A percentile compares a stretch with the other conserved stretches of the same genome.
Evolutionary conservation across 1,284 basidiomycete genomes (phyloP).

Genomic region (Heliocybe sulcata): DNA sequence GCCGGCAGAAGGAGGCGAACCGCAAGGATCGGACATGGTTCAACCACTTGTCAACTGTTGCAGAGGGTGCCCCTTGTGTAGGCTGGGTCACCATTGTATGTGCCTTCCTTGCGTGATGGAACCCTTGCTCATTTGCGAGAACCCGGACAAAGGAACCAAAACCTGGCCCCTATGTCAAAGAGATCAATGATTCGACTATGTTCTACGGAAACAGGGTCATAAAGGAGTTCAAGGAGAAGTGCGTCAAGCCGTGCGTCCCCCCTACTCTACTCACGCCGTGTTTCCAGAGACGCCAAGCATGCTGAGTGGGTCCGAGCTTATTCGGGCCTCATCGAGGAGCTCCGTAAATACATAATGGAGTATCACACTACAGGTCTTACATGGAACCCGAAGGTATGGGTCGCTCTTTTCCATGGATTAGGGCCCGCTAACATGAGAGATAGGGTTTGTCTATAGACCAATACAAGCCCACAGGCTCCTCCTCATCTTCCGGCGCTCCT

Average conservation of each 20-base stretch:
- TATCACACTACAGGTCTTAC: constrained; percentile 82
- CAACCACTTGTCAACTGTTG: constrained; percentile 75
- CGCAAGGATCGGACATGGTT: constrained; percentile 80
- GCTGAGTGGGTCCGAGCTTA: constrained; percentile 85
- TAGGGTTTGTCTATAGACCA: constrained; percentile 61
- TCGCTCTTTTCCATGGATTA: too few relatives aligned
- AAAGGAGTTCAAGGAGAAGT: constrained; percentile 93
- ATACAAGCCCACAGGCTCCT: constrained; percentile 34
- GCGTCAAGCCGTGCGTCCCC: constrained; percentile 17
- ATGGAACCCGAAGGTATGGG: constrained; percentile 86
- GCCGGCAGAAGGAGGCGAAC: constrained; percentile 78
- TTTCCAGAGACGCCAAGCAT: constrained; percentile 75
- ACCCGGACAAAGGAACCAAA: constrained; percentile 56
- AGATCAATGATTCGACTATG: constrained; percentile 83
- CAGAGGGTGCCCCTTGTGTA: constrained; percentile 79
- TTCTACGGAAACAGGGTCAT: constrained; percentile 92
- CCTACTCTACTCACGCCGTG: not conserved
- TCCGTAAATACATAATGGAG: constrained; percentile 82
- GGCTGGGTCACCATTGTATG: constrained; percentile 89
- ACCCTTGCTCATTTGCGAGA: constrained; percentile 4
- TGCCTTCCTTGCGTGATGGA: constrained; percentile 8
- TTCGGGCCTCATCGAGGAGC: constrained; percentile 66
- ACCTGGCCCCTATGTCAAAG: constrained; percentile 78
- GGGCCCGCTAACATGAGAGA: too few relatives aligned
- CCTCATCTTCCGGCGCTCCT: constrained; percentile 23